These are phyloP conservation scores for Leccinum insolens DNA, from an alignment of 1,284 basidiomycete species.

Conservation along the genomic window DNA sequence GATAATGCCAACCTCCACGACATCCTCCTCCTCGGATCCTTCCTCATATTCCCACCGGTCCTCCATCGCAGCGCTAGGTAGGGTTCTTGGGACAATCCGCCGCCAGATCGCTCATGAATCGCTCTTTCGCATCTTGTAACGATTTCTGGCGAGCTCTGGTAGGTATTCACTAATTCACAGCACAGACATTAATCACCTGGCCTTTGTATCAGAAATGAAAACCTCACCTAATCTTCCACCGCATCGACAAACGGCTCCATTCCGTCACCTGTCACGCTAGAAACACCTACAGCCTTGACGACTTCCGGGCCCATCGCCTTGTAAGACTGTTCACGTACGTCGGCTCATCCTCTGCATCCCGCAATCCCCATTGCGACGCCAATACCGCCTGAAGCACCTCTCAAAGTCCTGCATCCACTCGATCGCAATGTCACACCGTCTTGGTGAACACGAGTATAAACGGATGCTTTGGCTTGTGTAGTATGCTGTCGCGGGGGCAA, in stretches of 20 bases:
- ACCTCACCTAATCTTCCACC: slow-evolving; percentile 72
- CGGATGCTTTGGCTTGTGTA: too few relatives aligned
- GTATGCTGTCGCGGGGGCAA: not conserved
- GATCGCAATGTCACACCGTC: too few relatives aligned
- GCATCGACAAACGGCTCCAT: slow-evolving; percentile 91
- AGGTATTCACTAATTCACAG: slow-evolving; percentile 75
- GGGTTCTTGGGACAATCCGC: slow-evolving; percentile 62
- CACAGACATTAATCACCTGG: slow-evolving; percentile 13
- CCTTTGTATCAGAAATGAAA: not conserved
- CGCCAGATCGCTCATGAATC: slow-evolving; percentile 86
- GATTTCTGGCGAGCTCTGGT: slow-evolving; percentile 81
- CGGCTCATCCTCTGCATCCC: slow-evolving; percentile 85
- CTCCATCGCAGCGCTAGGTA: slow-evolving; percentile 40
- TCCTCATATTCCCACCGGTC: slow-evolving; percentile 65
- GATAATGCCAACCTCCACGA: slow-evolving; percentile 57
- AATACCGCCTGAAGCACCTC: slow-evolving; percentile 74
- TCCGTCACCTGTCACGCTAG: slow-evolving; percentile 92
- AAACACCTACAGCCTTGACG: slow-evolving; percentile 91
- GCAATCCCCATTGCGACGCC: slow-evolving; percentile 61
- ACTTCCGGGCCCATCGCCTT: slow-evolving; percentile 42
- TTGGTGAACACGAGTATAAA: slow-evolving; percentile 50
- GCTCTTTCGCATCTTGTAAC: slow-evolving; percentile 69
- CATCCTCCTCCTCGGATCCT: slow-evolving; percentile 64
- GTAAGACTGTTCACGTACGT: slow-evolving; percentile 99
- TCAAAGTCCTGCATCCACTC: too few relatives aligned